Evolutionary conservation across 2,329 filamentous ascomycete species (phyloP).

Genomic region (Ophiosphaerella herpotricha): DNA sequence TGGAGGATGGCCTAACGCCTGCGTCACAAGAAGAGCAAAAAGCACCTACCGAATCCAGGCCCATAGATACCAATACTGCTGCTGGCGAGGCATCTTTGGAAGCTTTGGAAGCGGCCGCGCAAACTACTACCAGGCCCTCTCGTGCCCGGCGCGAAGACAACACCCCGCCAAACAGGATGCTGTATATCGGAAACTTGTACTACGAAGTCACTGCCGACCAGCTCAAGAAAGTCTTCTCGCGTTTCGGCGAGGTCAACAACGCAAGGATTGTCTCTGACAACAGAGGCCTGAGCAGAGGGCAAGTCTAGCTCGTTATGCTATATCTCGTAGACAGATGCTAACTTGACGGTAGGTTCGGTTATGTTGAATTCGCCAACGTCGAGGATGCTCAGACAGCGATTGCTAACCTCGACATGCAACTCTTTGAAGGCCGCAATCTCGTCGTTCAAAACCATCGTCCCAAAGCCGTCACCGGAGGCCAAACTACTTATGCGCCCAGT

Average conservation of each 20-base stretch:
- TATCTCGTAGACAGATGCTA: constrained; percentile 4
- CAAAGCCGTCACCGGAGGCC: constrained; percentile 13
- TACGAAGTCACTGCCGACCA: constrained; percentile 69
- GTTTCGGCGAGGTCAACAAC: constrained; percentile 61
- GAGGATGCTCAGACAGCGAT: constrained; percentile 62
- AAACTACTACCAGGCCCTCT: background rate
- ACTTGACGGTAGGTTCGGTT: constrained; percentile 62
- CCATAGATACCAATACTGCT: constrained; percentile 33
- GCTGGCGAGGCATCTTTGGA: constrained; percentile 19
- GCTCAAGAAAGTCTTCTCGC: constrained; percentile 62
- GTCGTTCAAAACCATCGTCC: constrained; percentile 62
- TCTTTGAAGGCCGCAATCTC: constrained; percentile 68
- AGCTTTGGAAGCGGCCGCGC: constrained; percentile 24
- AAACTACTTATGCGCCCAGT: constrained; percentile 29
- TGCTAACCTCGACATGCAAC: constrained; percentile 61
- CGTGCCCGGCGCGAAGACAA: background rate
- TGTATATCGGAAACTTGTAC: constrained; percentile 73
- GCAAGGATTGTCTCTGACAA: constrained; percentile 64
- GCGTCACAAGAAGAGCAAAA: constrained; percentile 19
- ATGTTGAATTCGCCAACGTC: constrained; percentile 62
- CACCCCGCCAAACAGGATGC: constrained; percentile 40
- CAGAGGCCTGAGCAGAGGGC: constrained; percentile 72
- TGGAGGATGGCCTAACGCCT: constrained; percentile 39
- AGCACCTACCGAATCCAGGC: constrained; percentile 21
- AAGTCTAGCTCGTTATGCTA: constrained; percentile 26